Percentiles rank a stretch among this genome's conserved stretches.
Evolutionary conservation across 163 green algal genomes (phyloP).

Genomic region (Scenedesmus sp.): DNA sequence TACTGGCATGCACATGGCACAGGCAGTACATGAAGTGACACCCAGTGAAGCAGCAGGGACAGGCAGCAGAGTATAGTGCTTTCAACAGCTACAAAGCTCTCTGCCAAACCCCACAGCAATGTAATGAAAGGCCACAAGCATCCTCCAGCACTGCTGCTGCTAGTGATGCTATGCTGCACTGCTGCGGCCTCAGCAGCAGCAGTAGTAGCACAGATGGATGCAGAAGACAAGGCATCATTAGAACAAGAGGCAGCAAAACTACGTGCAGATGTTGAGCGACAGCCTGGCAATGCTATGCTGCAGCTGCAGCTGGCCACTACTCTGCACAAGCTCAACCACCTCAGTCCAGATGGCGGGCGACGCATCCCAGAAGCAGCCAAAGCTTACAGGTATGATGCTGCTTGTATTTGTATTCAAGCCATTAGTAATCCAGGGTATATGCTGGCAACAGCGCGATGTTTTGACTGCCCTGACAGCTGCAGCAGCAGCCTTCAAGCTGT

Average conservation of each 20-base stretch:
- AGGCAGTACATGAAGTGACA: neutral
- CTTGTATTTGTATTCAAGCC: neutral
- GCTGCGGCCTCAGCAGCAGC: neutral
- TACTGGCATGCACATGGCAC: neutral
- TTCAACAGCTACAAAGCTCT: neutral
- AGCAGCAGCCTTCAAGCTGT: too few relatives aligned
- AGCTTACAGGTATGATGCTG: conserved; percentile 67
- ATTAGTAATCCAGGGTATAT: too few relatives aligned
- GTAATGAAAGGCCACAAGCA: neutral
- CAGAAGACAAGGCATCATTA: neutral
- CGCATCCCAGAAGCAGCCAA: conserved; percentile 70
- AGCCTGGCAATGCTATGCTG: conserved; percentile 7
- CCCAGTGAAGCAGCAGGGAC: neutral
- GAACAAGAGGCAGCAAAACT: neutral
- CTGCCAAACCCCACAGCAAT: neutral
- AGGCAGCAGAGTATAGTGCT: neutral
- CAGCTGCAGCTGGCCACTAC: conserved; percentile 60
- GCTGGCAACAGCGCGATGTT: too few relatives aligned
- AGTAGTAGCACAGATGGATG: neutral
- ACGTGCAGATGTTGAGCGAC: neutral
- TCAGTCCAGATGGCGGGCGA: conserved; percentile 70
- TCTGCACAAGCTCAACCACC: conserved; percentile 74
- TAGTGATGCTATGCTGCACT: neutral
- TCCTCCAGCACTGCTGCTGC: neutral
- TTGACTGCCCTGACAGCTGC: too few relatives aligned